A percentile compares a stretch with the other conserved stretches of the same genome.
phyloP scores from a whole-genome alignment of 148 eudicot genomes.

The Chenopodium berlandieri region DNA sequence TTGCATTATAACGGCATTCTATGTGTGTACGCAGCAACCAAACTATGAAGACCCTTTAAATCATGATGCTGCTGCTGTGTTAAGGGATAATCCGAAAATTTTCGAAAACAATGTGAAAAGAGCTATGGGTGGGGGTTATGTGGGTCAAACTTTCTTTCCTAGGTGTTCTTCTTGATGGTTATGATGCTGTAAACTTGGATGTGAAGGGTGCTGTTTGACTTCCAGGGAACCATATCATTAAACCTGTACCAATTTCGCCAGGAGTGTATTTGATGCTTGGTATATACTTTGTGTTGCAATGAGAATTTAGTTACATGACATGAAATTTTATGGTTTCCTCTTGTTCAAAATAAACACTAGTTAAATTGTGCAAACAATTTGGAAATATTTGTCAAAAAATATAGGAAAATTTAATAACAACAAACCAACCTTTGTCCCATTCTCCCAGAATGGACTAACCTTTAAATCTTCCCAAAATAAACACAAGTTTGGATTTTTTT shows the following conservation, averaged over 20 bases:
- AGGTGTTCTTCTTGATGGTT: conserved; percentile 43
- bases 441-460: no score
- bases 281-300: conserved; percentile 21
- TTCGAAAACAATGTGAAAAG: conserved; percentile 75
- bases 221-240: conserved; percentile 9
- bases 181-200: conserved; percentile 6
- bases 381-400: no score
- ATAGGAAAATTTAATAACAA: no score
- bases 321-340: conserved; percentile 14
- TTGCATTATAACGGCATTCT: background rate
- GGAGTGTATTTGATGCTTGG: conserved; percentile 30
- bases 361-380: background rate
- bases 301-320: conserved; percentile 19
- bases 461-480: no score
- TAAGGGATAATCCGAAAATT: conserved; percentile 81
- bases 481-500: no score
- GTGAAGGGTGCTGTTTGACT: background rate
- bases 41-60: conserved; percentile 94
- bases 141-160: conserved; percentile 68
- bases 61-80: conserved; percentile 85
- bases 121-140: conserved; percentile 87
- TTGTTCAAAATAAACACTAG: conserved; percentile 14
- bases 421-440: no score
- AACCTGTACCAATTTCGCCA: conserved; percentile 12
- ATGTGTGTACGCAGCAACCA: conserved; percentile 59